phyloP scores from a whole-genome alignment of 2,329 filamentous ascomycete genomes.

The Trichophaea hybrida region DNA sequence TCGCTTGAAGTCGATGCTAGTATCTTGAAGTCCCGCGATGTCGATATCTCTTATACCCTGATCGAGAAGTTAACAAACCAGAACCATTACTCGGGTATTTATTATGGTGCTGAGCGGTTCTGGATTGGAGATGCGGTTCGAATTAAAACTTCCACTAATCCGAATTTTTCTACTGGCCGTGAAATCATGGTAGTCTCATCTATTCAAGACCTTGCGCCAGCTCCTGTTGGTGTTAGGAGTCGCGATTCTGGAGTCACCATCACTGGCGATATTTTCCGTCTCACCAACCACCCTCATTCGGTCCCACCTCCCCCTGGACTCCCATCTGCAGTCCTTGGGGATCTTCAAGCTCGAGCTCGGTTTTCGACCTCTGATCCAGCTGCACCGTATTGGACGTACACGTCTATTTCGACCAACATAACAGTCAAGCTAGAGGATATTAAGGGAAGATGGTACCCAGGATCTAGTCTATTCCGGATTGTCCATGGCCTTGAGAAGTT shows the following conservation, averaged over 20 bases:
- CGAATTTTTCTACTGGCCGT: slow-evolving; percentile 31
- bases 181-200: slow-evolving; percentile 36
- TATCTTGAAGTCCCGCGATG: slow-evolving; percentile 23
- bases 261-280: slow-evolving; percentile 18
- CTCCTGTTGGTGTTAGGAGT: neutral
- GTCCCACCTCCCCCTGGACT: neutral
- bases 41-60: slow-evolving; percentile 20
- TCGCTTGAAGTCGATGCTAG: slow-evolving; percentile 23
- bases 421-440: slow-evolving; percentile 34
- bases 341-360: neutral
- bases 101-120: slow-evolving; percentile 45
- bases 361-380: neutral
- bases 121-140: slow-evolving; percentile 46
- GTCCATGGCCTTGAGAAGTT: slow-evolving; percentile 29
- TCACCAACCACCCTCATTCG: slow-evolving; percentile 7
- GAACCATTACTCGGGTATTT: slow-evolving; percentile 40
- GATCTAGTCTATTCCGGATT: slow-evolving; percentile 36
- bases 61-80: slow-evolving; percentile 14
- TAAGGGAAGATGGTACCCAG: slow-evolving; percentile 49
- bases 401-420: slow-evolving; percentile 8
- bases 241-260: slow-evolving; percentile 13
- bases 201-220: slow-evolving; percentile 16
- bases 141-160: slow-evolving; percentile 27
- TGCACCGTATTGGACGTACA: slow-evolving; percentile 16
- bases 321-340: neutral